Base-by-base conservation (phyloP, 768 basidiomycete species). In the Paxillus rubicundulus region DNA sequence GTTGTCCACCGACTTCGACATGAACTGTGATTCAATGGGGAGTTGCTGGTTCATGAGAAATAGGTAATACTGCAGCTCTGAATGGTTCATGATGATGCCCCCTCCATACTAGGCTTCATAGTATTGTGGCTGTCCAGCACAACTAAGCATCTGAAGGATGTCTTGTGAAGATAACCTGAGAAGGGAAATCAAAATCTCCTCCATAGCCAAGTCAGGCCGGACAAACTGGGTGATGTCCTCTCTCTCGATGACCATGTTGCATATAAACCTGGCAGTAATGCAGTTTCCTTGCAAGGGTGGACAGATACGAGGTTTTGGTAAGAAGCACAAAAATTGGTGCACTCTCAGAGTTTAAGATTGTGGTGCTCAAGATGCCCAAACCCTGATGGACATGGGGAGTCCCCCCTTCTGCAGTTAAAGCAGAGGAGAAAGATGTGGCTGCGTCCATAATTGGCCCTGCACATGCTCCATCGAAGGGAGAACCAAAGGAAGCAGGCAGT, bases 21-120 rank as follows among this genome's bases (percentile, higher is more conserved):
- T 90, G 56, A 96, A 92, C 72, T 98, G 97, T 14, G 84, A 86
- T 72, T 99, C 97, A 65, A 99, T 99, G 0, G 96, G 97, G 13
- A 99, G 79, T 67, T 98, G 97, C 71, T 97, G 94, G 64, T 98
- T 98, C 76, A 97, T 74, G 71, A 98, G 75, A 61, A 87, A 91
- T 21, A 98, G 77, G 66, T 98, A 98, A 68, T 98, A 99, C 70
- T 98, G 97, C 37, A 99, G 78, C 69, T 98, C 97, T 1, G 87
- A 82, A 63, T 98, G 95, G 66, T 95, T 98, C 38, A 96, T 99
- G 72, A 98, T 98, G 70, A 99, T 89, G 41, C 97, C 97, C 72
- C 98, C 96, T 20, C 97, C 96, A 60, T 82, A 95, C n/a, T n/a
- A n/a, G n/a, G n/a, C n/a, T n/a, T n/a, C n/a, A n/a, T 99, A 95